These are phyloP conservation scores for Aspergillus wentii DNA, from an alignment of 495 filamentous ascomycete species.

Conservation along the genomic window DNA sequence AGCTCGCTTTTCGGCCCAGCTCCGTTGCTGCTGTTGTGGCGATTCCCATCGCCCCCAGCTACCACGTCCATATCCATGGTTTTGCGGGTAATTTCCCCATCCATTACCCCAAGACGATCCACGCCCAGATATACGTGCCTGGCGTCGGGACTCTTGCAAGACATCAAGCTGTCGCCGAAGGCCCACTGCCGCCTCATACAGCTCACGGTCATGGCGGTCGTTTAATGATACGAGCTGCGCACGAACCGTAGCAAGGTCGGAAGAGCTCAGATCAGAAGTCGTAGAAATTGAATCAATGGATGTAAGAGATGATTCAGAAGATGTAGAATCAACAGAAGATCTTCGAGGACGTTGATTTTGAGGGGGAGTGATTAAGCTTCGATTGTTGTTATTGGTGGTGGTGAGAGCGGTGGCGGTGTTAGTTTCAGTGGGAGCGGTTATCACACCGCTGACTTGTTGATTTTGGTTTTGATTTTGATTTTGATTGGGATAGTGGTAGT, in stretches of 20 bases:
- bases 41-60: conserved; percentile 40
- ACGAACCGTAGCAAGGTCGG: conserved; percentile 37
- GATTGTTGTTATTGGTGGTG: background rate
- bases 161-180: conserved; percentile 34
- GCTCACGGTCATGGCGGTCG: conserved; percentile 34
- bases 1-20: conserved; percentile 22
- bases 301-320: conserved; percentile 35
- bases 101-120: conserved; percentile 22
- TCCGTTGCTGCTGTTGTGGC: conserved; percentile 30
- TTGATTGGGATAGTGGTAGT: conserved; percentile 1
- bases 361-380: conserved; percentile 2
- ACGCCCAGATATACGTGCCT: conserved; percentile 20
- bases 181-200: conserved; percentile 35
- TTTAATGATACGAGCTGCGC: conserved; percentile 34
- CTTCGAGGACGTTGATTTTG: conserved; percentile 22
- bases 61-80: conserved; percentile 7
- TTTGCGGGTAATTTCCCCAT: conserved; percentile 11
- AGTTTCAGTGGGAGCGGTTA: background rate
- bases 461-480: background rate
- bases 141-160: conserved; percentile 34
- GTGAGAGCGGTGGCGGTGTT: background rate
- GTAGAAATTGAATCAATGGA: conserved; percentile 40
- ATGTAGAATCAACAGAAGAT: conserved; percentile 27
- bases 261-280: conserved; percentile 34
- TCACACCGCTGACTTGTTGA: background rate